A percentile compares a stretch with the other conserved stretches of the same genome.
Evolutionary conservation across 805 yeast species (phyloP).

Genomic region (Pichia cephalocereana): DNA sequence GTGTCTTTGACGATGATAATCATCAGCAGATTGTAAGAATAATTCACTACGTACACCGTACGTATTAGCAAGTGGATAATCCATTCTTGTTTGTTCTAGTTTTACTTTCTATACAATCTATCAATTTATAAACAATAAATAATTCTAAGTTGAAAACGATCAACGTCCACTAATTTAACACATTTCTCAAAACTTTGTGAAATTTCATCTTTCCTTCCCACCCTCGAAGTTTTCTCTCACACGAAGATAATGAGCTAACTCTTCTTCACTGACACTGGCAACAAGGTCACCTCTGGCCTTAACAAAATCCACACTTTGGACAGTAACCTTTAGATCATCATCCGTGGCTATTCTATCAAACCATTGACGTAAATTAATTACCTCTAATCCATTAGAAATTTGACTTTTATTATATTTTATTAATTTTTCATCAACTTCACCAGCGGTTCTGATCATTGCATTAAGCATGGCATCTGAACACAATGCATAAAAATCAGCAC

Average conservation of each 20-base stretch:
- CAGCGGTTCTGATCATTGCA: constrained; percentile 90
- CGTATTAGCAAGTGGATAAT: constrained; percentile 38
- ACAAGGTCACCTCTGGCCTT: constrained; percentile 62
- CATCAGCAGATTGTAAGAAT: constrained; percentile 57
- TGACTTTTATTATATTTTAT: constrained; percentile 34
- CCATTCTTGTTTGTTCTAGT: constrained; percentile 22
- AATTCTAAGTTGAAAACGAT: background rate
- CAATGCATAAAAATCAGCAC: constrained; percentile 95
- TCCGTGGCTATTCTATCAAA: constrained; percentile 69
- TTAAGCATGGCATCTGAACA: constrained; percentile 94
- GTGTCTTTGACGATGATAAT: constrained; percentile 59
- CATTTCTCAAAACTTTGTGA: background rate
- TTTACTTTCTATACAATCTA: too few relatives aligned
- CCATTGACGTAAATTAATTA: constrained; percentile 77
- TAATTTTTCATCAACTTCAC: constrained; percentile 60
- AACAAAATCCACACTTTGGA: constrained; percentile 63
- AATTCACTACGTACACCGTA: constrained; percentile 52
- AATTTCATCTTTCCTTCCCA: constrained; percentile 27
- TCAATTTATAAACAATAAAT: too few relatives aligned
- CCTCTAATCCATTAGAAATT: constrained; percentile 26
- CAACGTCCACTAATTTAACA: background rate
- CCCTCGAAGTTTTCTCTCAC: constrained; percentile 84
- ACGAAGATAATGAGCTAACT: constrained; percentile 67
- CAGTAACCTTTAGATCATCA: constrained; percentile 61
- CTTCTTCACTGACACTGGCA: constrained; percentile 86